Percentiles rank a stretch among this genome's conserved stretches.
Evolutionary conservation across 305 asterid species (phyloP).

Genomic region (Nicotiana rustica): DNA sequence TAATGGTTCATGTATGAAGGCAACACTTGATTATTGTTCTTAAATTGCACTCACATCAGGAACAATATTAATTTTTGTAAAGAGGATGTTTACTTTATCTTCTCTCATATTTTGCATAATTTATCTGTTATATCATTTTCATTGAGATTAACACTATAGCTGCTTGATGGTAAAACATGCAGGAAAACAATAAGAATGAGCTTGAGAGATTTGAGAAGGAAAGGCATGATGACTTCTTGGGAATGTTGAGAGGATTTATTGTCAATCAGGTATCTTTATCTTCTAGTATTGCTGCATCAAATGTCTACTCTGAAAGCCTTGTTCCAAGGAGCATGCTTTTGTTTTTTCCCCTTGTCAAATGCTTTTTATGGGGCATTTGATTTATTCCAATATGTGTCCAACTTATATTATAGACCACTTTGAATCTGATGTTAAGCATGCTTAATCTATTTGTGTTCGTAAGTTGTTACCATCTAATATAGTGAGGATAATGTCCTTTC

Average conservation of each 20-base stretch:
- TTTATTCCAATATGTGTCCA: slow-evolving; percentile 18
- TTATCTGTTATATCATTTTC: not conserved
- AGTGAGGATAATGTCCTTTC: not conserved
- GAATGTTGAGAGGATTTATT: slow-evolving; percentile 91
- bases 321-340: not conserved
- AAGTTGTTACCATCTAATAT: not conserved
- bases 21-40: not conserved
- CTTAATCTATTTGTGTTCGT: not conserved
- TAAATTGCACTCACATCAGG: not conserved
- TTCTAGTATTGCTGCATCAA: not conserved
- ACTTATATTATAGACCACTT: not conserved
- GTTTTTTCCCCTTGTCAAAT: not conserved
- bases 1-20: not conserved
- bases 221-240: slow-evolving; percentile 82
- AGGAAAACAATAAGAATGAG: slow-evolving; percentile 92
- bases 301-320: not conserved
- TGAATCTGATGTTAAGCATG: not conserved
- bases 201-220: slow-evolving; percentile 88
- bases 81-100: slow-evolving; percentile 11
- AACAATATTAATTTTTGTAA: not conserved
- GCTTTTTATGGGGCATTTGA: not conserved
- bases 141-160: slow-evolving; percentile 13
- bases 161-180: slow-evolving; percentile 42
- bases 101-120: not conserved
- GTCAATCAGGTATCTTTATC: slow-evolving; percentile 79